These are phyloP conservation scores for Darksidea phi DNA, from an alignment of 495 filamentous ascomycete genomes.

Conservation along the genomic window DNA sequence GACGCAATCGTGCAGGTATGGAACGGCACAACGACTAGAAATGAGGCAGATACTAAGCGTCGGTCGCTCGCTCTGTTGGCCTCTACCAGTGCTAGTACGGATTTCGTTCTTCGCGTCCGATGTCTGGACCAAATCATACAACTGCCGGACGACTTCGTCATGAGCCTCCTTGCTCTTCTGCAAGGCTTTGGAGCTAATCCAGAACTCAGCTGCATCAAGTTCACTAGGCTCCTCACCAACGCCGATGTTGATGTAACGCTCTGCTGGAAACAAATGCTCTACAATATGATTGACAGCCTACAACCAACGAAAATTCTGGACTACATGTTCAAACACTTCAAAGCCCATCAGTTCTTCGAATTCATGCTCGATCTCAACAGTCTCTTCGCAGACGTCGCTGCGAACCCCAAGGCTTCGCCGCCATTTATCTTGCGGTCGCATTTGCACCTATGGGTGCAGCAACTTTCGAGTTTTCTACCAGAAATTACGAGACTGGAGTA, in stretches of 20 bases:
- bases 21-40: neutral
- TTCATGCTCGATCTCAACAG: conserved; percentile 25
- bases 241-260: conserved; percentile 2
- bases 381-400: conserved; percentile 21
- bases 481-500: conserved; percentile 21
- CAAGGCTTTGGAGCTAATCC: neutral
- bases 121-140: conserved; percentile 6
- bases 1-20: conserved; percentile 19
- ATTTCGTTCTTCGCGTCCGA: conserved; percentile 10
- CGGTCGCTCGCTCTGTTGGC: conserved; percentile 14
- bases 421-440: conserved; percentile 3
- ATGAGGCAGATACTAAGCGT: neutral
- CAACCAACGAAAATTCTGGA: conserved; percentile 5
- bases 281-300: conserved; percentile 18
- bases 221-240: conserved; percentile 19
- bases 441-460: conserved; percentile 23
- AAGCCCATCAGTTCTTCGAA: conserved; percentile 9
- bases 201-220: conserved; percentile 18
- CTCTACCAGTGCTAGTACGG: neutral
- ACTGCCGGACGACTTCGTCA: conserved; percentile 13
- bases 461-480: conserved; percentile 12
- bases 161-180: conserved; percentile 1
- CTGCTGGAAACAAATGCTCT: conserved; percentile 19
- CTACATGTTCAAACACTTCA: conserved; percentile 14
- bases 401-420: neutral